Percentiles rank a stretch among this genome's conserved stretches.
Conservation (phyloP, 768 basidiomycete genomes). For the Rhodotorula taiwanensis region DNA sequence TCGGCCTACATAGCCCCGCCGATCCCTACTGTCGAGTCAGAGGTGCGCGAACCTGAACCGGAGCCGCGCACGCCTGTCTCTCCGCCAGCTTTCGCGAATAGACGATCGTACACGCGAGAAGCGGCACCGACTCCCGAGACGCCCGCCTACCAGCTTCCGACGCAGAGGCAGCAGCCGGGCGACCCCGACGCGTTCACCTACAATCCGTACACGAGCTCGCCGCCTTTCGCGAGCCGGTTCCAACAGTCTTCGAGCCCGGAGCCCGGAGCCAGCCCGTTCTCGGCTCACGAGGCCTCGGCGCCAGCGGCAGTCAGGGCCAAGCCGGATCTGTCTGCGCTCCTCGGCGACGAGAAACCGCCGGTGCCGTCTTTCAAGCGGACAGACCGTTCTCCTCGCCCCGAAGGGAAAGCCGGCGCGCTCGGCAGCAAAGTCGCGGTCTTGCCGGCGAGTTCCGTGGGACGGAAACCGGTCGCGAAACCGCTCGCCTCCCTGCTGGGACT, state of each 20-base stretch:
- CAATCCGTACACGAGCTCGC: slow-evolving; percentile 10
- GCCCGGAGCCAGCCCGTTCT: background rate
- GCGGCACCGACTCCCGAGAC: background rate
- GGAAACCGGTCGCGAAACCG: slow-evolving; percentile 22
- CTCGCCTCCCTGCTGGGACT: slow-evolving; percentile 32
- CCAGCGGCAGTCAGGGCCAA: background rate
- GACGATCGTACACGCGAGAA: no score
- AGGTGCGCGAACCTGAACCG: background rate
- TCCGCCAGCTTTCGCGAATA: no score
- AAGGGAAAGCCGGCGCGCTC: background rate
- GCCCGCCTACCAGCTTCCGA: background rate
- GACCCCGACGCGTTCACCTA: slow-evolving; percentile 11
- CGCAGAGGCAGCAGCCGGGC: background rate
- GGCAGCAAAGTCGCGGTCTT: slow-evolving; percentile 16
- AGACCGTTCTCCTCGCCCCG: background rate
- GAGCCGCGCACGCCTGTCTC: background rate
- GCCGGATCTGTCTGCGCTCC: slow-evolving; percentile 21
- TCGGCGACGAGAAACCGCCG: slow-evolving; percentile 32
- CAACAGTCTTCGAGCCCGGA: background rate
- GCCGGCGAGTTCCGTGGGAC: slow-evolving; percentile 19
- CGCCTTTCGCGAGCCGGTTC: background rate
- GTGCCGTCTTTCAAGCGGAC: slow-evolving; percentile 12
- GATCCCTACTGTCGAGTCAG: no score
- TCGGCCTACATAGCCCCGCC: no score
- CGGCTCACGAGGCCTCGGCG: background rate